Conservation (phyloP, 2,329 filamentous ascomycete species). For the Cytospora leucostoma region DNA sequence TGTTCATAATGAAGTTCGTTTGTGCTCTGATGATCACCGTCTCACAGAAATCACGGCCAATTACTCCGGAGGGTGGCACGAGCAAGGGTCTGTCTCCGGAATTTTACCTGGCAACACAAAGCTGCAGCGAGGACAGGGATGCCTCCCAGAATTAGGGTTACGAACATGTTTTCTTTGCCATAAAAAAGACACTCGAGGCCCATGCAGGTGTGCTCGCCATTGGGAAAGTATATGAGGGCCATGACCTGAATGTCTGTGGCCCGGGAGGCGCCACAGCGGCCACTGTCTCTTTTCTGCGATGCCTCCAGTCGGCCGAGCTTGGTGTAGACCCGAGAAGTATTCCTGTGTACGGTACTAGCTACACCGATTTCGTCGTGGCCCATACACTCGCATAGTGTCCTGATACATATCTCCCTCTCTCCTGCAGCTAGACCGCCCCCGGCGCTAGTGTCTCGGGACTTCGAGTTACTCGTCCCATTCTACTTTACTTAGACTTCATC, state of each 20-base stretch:
- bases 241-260: constrained; percentile 11
- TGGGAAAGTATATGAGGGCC: constrained; percentile 8
- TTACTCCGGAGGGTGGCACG: constrained; percentile 24
- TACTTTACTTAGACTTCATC: constrained; percentile 12
- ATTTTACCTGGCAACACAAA: constrained; percentile 23
- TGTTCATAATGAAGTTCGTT: constrained; percentile 1
- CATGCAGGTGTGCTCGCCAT: constrained; percentile 1
- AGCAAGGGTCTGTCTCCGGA: constrained; percentile 21
- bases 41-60: constrained; percentile 15
- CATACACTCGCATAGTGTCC: constrained; percentile 16
- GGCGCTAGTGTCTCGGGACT: constrained; percentile 24
- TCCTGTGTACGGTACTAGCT: constrained; percentile 17
- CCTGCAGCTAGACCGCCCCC: constrained; percentile 23
- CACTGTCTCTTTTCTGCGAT: constrained; percentile 6
- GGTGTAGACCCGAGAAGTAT: constrained; percentile 13
- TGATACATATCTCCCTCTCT: constrained; percentile 21
- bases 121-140: constrained; percentile 18
- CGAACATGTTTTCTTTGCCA: constrained; percentile 19
- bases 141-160: constrained; percentile 17
- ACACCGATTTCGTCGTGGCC: constrained; percentile 14
- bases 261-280: constrained; percentile 23
- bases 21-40: constrained; percentile 6
- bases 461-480: constrained; percentile 19
- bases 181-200: constrained; percentile 10
- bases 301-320: constrained; percentile 13